Percentiles rank a stretch among this genome's conserved stretches.
Evolutionary conservation across 2,329 filamentous ascomycete species (phyloP).

Genomic region (Falciphora oryzae): DNA sequence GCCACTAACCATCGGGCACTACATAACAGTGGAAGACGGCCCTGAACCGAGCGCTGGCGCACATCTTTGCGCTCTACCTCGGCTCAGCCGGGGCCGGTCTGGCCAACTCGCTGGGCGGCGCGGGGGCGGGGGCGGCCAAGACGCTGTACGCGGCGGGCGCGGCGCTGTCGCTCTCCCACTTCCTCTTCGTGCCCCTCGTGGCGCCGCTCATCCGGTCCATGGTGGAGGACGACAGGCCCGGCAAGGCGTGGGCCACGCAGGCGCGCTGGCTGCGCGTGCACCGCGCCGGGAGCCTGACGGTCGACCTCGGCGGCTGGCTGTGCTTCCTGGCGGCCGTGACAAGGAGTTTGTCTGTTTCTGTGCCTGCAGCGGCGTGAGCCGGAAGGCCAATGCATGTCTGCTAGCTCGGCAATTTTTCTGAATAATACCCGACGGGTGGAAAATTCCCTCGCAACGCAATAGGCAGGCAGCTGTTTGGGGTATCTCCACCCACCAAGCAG

Average conservation of each 20-base stretch:
- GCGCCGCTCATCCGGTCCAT: constrained; percentile 23
- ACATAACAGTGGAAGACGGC: constrained; percentile 17
- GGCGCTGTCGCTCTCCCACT: constrained; percentile 23
- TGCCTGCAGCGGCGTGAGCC: no score
- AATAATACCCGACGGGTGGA: no score
- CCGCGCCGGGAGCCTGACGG: constrained; percentile 20
- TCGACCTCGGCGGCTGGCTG: constrained; percentile 26
- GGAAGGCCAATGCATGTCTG: no score
- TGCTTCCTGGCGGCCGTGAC: constrained; percentile 24
- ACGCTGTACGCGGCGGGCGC: constrained; percentile 26
- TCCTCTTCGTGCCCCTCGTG: constrained; percentile 26
- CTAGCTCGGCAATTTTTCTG: no score
- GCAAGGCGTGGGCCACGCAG: constrained; percentile 18
- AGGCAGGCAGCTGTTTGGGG: no score
- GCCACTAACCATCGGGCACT: background rate
- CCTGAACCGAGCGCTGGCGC: constrained; percentile 17
- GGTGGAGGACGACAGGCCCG: constrained; percentile 19
- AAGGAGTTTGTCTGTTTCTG: constrained; percentile 6
- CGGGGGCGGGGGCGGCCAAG: constrained; percentile 12
- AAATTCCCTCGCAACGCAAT: no score
- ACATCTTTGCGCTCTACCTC: constrained; percentile 22
- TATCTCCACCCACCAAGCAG: no score
- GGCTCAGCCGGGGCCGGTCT: constrained; percentile 22
- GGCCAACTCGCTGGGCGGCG: constrained; percentile 20
- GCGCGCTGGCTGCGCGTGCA: constrained; percentile 25